Base-by-base conservation (phyloP, 2,329 filamentous ascomycete species). In the Aspergillus alliaceus region DNA sequence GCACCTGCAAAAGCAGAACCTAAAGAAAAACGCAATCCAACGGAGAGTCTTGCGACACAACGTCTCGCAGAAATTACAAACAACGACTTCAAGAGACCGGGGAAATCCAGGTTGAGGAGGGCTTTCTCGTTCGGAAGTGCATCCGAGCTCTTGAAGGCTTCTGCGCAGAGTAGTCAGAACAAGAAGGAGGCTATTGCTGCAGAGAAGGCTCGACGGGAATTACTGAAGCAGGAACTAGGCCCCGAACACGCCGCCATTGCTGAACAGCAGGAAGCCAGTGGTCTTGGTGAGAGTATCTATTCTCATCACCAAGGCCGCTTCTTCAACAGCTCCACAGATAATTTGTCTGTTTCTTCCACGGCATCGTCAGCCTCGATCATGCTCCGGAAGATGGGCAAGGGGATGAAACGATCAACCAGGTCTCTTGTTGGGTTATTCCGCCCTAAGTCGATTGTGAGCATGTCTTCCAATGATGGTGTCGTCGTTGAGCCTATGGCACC, bases 61-160 rank as follows among this genome's bases (percentile, higher is more conserved):
- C 91, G 96, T 56, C 83, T 98, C 37, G 87, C 90, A 46, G 91
- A 93, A n/a, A 82, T 98, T 55, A 93, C 88, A 59, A 90, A 93
- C 64, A 93, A 90, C 70, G 90, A 91, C 53, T 80, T 80, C 27
- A 90, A 86, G 70, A 84, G 87, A 62, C 92, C 91, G 71, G 91
- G 88, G 77, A 97, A 97, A 77, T 90, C 89, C 2, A 84, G 93
- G 64, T 80, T 99, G 58, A 86, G 95, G 54, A 85, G 95, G 66
- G 95, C 95, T 0, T 96, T 99, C 69, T 99, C 95, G 0, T 99
- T 99, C 75, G 93, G 95, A 50, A 98, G 93, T 72, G 91, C 93
- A 40, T 91, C 93, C 8, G 95, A 99, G 71, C 86, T 99, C 48
- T 85, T 89, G 61, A 89, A 89, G 69, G 89, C 87, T 12, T 87